phyloP scores from a whole-genome alignment of 2,329 filamentous ascomycete genomes.

The Aspergillus sp. region DNA sequence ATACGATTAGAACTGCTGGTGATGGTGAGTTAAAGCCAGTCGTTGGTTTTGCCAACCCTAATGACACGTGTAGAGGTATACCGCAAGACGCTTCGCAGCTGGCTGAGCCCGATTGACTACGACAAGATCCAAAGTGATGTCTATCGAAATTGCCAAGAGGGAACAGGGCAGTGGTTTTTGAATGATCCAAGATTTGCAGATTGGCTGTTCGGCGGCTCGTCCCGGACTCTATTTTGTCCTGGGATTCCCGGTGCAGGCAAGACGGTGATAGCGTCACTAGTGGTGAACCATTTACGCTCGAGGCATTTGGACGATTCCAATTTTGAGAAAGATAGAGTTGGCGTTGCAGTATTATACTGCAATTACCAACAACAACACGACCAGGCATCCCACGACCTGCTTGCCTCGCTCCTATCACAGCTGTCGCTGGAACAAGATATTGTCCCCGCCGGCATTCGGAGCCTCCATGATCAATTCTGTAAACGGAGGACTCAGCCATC shows the following conservation, averaged over 20 bases:
- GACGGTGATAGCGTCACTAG: neutral
- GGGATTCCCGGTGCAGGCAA: neutral
- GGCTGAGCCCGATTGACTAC: neutral
- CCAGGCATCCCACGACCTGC: slow-evolving; percentile 25
- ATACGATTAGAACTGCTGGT: neutral
- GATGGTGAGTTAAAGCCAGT: neutral
- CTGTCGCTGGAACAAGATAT: slow-evolving; percentile 23
- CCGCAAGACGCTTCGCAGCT: neutral
- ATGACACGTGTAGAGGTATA: neutral
- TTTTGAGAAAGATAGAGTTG: neutral
- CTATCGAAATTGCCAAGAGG: neutral
- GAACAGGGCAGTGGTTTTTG: neutral
- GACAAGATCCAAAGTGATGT: neutral
- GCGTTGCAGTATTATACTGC: neutral
- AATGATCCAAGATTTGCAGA: neutral
- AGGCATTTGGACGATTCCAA: neutral
- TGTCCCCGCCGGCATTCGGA: neutral
- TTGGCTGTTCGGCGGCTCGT: neutral
- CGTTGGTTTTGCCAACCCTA: neutral
- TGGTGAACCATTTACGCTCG: neutral
- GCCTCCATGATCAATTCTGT: neutral
- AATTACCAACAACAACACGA: slow-evolving; percentile 10
- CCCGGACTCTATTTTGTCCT: neutral
- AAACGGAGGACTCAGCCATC: neutral
- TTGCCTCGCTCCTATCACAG: slow-evolving; percentile 27